These are phyloP conservation scores for Backusella tarrabulga DNA, from an alignment of 192 early-diverging fungal species.

Conservation along the genomic window DNA sequence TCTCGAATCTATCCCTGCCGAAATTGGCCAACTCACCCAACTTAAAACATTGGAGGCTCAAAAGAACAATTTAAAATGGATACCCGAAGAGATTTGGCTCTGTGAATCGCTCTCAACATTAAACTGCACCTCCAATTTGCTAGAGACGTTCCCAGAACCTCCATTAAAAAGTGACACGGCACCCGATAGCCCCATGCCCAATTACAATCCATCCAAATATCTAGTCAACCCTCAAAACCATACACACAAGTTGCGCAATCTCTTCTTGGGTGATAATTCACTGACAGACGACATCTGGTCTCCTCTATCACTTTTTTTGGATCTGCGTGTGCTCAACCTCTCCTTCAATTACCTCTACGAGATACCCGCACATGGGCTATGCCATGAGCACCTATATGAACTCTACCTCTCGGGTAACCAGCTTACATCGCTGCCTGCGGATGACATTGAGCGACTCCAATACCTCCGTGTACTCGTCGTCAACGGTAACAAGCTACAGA, in stretches of 20 bases:
- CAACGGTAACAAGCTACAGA: slow-evolving; percentile 89
- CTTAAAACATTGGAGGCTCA: slow-evolving; percentile 68
- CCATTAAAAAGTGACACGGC: slow-evolving; percentile 14
- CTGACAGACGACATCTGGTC: slow-evolving; percentile 80
- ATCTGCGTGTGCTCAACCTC: slow-evolving; percentile 76
- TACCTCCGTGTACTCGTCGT: slow-evolving; percentile 71
- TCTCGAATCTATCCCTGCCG: slow-evolving; percentile 64
- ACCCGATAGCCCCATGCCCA: slow-evolving; percentile 40
- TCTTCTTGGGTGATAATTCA: slow-evolving; percentile 80
- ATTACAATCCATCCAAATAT: slow-evolving; percentile 43
- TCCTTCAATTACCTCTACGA: slow-evolving; percentile 84
- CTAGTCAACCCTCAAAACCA: slow-evolving; percentile 45
- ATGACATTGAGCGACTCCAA: slow-evolving; percentile 75
- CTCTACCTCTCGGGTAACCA: slow-evolving; percentile 85
- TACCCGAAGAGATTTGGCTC: slow-evolving; percentile 78
- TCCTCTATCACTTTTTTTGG: slow-evolving; percentile 68
- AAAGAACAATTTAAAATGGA: slow-evolving; percentile 70
- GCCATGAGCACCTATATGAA: slow-evolving; percentile 70
- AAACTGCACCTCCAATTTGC: slow-evolving; percentile 78
- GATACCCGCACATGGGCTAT: slow-evolving; percentile 73
- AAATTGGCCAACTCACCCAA: slow-evolving; percentile 62
- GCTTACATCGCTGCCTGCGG: slow-evolving; percentile 78
- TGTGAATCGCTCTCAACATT: slow-evolving; percentile 65
- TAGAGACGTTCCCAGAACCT: slow-evolving; percentile 81
- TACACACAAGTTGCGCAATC: slow-evolving; percentile 55